These are phyloP conservation scores for Stachybotrys echinatus DNA, from an alignment of 2,329 filamentous ascomycete genomes.

Conservation along the genomic window DNA sequence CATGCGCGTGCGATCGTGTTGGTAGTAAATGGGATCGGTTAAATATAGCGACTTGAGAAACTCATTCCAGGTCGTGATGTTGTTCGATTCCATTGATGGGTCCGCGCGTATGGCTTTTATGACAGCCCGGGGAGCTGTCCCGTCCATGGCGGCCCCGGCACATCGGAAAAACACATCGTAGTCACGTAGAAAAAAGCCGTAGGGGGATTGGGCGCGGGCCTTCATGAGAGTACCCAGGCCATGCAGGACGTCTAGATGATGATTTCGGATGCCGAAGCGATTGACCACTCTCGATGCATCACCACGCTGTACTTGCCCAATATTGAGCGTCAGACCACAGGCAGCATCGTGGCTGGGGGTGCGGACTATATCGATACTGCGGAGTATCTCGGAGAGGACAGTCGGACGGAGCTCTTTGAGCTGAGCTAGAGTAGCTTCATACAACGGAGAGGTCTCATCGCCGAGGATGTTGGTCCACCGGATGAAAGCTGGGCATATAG, in stretches of 20 bases:
- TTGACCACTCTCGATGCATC: conserved; percentile 32
- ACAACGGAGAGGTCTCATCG: conserved; percentile 9
- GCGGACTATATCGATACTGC: conserved; percentile 52
- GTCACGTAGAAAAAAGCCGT: conserved; percentile 30
- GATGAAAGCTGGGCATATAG: conserved; percentile 18
- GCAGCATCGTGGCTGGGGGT: conserved; percentile 41
- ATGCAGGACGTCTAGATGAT: conserved; percentile 31
- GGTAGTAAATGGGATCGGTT: conserved; percentile 39
- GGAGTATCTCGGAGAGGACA: conserved; percentile 59
- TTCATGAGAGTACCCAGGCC: conserved; percentile 27
- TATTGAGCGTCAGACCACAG: conserved; percentile 30
- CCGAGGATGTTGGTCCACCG: conserved; percentile 18
- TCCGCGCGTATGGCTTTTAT: conserved; percentile 12
- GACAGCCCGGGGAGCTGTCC: conserved; percentile 40
- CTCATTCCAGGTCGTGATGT: conserved; percentile 34
- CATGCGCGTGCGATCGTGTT: conserved; percentile 35
- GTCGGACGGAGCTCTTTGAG: conserved; percentile 40
- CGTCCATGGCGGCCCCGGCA: conserved; percentile 36
- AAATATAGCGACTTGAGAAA: conserved; percentile 43
- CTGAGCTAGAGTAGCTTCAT: conserved; percentile 20
- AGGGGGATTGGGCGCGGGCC: conserved; percentile 21
- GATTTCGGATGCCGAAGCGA: conserved; percentile 36
- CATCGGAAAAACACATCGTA: conserved; percentile 39
- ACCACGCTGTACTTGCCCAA: conserved; percentile 34
- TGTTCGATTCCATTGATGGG: too few species aligned